A percentile compares a stretch with the other conserved stretches of the same genome.
Evolutionary conservation across 148 eudicot genomes (phyloP).

Genomic region (Dianthus caryophyllus): DNA sequence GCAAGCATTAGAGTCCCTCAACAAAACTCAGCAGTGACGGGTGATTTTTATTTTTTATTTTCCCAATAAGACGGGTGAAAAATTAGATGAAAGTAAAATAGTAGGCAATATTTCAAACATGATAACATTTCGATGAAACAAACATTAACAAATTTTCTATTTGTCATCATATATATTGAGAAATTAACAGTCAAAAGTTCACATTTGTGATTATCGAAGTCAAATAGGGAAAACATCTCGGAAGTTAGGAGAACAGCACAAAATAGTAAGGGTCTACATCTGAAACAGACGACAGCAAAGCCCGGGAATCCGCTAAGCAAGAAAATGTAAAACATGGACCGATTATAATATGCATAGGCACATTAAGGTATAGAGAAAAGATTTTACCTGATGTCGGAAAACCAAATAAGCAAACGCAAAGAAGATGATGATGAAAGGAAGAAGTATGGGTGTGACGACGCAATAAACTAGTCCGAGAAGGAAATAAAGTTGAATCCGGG

Average conservation of each 20-base stretch:
- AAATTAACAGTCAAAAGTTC: no score
- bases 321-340: neutral
- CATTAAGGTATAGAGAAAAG: neutral
- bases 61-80: neutral
- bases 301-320: neutral
- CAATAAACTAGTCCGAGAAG: slow-evolving; percentile 55
- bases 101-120: no score
- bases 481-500: slow-evolving; percentile 64
- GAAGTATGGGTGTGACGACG: slow-evolving; percentile 47
- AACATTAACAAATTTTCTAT: neutral
- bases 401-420: slow-evolving; percentile 54
- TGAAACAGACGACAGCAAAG: neutral
- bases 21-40: neutral
- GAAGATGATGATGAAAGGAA: slow-evolving; percentile 66
- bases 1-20: neutral
- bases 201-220: no score
- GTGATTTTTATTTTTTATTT: no score
- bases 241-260: neutral
- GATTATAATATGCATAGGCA: neutral
- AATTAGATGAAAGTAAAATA: neutral
- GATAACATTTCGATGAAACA: neutral
- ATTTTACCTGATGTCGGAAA: slow-evolving; percentile 61
- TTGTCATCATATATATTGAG: no score
- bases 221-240: no score
- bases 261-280: neutral